phyloP scores from a whole-genome alignment of 73 alveolate genomes.

The Breviolum minutum region DNA sequence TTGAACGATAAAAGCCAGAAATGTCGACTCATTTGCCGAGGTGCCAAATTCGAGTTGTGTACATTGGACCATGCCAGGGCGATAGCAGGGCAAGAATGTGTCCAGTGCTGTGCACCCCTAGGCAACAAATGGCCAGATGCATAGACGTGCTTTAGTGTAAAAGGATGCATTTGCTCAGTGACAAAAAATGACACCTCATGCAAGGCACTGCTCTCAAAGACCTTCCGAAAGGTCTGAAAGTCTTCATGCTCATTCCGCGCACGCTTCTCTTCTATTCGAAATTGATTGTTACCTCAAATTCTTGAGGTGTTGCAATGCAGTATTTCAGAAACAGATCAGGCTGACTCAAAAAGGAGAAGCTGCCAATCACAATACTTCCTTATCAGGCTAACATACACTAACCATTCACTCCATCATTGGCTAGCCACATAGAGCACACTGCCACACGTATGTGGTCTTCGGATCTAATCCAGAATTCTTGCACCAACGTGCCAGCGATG shows the following conservation, averaged over 20 bases:
- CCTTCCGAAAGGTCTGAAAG: slow-evolving; percentile 68
- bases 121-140: not conserved
- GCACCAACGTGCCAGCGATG: slow-evolving; percentile 67
- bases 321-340: too few relatives aligned
- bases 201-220: slow-evolving; percentile 30
- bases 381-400: not conserved
- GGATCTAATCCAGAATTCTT: slow-evolving; percentile 14
- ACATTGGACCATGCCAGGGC: slow-evolving; percentile 70
- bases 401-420: not conserved
- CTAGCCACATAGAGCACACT: slow-evolving; percentile 62
- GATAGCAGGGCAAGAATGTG: slow-evolving; percentile 72
- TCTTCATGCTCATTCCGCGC: slow-evolving; percentile 15
- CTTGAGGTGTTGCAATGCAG: not conserved
- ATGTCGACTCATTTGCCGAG: not conserved
- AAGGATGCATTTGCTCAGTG: too few relatives aligned
- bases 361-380: not conserved
- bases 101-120: slow-evolving; percentile 74
- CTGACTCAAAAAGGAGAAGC: too few relatives aligned
- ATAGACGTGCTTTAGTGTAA: too few relatives aligned
- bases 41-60: slow-evolving; percentile 57
- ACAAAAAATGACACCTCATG: not conserved
- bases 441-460: slow-evolving; percentile 47
- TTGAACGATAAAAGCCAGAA: not conserved
- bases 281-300: slow-evolving; percentile 52
- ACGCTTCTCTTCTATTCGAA: slow-evolving; percentile 29